phyloP scores from a whole-genome alignment of 192 early-diverging fungal species.

The Linnemannia hyalina region DNA sequence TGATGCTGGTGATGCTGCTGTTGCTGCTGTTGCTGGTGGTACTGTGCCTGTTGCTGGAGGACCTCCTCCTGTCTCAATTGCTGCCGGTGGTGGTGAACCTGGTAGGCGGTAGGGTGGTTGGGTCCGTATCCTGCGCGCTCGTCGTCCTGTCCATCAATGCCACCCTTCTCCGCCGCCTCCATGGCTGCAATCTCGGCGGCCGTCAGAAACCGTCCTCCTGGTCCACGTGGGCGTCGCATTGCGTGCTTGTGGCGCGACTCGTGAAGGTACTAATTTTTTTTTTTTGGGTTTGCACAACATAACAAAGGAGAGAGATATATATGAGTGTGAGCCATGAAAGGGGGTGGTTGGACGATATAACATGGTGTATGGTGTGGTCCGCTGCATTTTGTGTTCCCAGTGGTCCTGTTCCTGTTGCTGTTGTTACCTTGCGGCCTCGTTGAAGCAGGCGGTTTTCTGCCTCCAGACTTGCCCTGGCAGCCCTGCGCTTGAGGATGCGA shows the following conservation, averaged over 20 bases:
- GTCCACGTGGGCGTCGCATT: constrained; percentile 95
- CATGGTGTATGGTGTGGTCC: background rate
- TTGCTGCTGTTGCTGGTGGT: constrained; percentile 14
- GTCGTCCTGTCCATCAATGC: background rate
- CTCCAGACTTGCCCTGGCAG: constrained; percentile 85
- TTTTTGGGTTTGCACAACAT: background rate
- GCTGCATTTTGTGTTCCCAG: background rate
- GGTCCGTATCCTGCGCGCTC: background rate
- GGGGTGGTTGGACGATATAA: background rate
- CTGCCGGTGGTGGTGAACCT: constrained; percentile 45
- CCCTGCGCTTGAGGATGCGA: constrained; percentile 93
- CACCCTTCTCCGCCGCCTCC: constrained; percentile 22
- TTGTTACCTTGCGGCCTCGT: constrained; percentile 65
- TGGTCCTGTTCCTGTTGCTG: background rate
- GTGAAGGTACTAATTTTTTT: constrained; percentile 84
- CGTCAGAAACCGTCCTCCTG: constrained; percentile 94
- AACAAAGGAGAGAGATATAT: background rate
- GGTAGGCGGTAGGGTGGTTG: constrained; percentile 20
- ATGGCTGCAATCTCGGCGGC: constrained; percentile 51
- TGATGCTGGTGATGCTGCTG: constrained; percentile 20
- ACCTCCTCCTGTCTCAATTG: constrained; percentile 49
- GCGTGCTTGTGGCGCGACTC: constrained; percentile 97
- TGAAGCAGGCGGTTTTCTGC: constrained; percentile 77
- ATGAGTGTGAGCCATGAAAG: background rate
- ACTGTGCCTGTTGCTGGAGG: constrained; percentile 19